These are phyloP conservation scores for Thermothielavioides terrestris DNA, from an alignment of 495 filamentous ascomycete species.

Conservation along the genomic window DNA sequence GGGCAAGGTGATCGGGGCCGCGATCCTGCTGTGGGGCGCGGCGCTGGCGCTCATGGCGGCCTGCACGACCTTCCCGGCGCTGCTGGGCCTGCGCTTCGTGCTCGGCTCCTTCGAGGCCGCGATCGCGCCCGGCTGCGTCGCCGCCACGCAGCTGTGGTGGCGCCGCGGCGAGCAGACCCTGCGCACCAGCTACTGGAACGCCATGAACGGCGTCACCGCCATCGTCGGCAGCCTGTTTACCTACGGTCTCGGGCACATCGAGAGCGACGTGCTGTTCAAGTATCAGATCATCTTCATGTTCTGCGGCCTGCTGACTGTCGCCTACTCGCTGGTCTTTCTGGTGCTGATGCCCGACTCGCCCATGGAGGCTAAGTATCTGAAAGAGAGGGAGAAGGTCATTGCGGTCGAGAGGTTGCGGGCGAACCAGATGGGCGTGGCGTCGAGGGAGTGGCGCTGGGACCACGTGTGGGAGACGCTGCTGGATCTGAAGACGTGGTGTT, in stretches of 20 bases:
- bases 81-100: constrained; percentile 37
- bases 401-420: constrained; percentile 47
- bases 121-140: constrained; percentile 42
- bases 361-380: constrained; percentile 50
- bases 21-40: constrained; percentile 35
- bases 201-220: constrained; percentile 43
- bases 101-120: constrained; percentile 37
- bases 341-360: constrained; percentile 53
- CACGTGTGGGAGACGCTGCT: constrained; percentile 50
- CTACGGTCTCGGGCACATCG: constrained; percentile 53
- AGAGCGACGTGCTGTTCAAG: constrained; percentile 41
- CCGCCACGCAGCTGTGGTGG: constrained; percentile 51
- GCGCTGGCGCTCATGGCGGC: constrained; percentile 32
- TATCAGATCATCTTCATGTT: constrained; percentile 56
- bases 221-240: constrained; percentile 45
- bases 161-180: constrained; percentile 44
- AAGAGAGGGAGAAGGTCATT: constrained; percentile 49
- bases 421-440: constrained; percentile 41
- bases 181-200: constrained; percentile 43
- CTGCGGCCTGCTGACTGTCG: constrained; percentile 39
- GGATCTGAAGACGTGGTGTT: constrained; percentile 56
- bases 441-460: constrained; percentile 35
- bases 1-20: constrained; percentile 35
- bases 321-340: constrained; percentile 29
- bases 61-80: constrained; percentile 35